phyloP scores from a whole-genome alignment of 768 basidiomycete species.

The Baorangia bicolor region DNA sequence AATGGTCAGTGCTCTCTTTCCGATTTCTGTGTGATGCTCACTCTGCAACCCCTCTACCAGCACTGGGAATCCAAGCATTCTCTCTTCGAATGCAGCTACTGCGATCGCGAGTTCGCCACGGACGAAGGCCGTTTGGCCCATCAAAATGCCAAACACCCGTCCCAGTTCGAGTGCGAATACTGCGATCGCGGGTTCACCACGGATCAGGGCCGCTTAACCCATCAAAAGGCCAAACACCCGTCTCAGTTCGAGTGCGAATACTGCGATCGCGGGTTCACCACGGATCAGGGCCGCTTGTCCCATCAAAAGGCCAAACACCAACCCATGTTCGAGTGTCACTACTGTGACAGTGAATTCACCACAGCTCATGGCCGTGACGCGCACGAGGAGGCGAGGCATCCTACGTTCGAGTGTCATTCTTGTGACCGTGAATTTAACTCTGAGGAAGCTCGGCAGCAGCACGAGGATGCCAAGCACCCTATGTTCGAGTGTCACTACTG shows the following conservation, averaged over 20 bases:
- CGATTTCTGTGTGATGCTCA: constrained; percentile 2
- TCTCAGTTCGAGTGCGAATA: constrained; percentile 8
- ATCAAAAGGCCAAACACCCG: constrained; percentile 12
- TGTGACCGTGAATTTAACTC: constrained; percentile 11
- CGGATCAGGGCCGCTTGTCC: constrained; percentile 1
- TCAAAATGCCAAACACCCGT: constrained; percentile 7
- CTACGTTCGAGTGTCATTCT: too few species aligned
- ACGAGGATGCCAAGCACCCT: too few species aligned
- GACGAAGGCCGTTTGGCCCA: constrained; percentile 7
- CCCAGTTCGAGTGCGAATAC: constrained; percentile 9
- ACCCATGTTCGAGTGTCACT: constrained; percentile 2
- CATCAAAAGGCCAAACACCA: constrained; percentile 16
- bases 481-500: too few species aligned
- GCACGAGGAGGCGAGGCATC: too few species aligned
- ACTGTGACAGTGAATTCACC: too few species aligned
- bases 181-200: constrained; percentile 7
- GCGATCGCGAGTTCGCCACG: constrained; percentile 10
- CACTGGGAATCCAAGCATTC: constrained; percentile 15
- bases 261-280: constrained; percentile 1
- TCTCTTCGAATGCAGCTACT: constrained; percentile 15
- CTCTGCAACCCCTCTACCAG: background rate
- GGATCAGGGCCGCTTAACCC: constrained; percentile 1
- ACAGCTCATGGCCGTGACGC: too few species aligned
- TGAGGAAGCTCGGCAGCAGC: background rate
- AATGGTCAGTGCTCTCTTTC: constrained; percentile 14